Base-by-base conservation (phyloP, 345 rosid species). In the Eucalyptus polyanthemos region DNA sequence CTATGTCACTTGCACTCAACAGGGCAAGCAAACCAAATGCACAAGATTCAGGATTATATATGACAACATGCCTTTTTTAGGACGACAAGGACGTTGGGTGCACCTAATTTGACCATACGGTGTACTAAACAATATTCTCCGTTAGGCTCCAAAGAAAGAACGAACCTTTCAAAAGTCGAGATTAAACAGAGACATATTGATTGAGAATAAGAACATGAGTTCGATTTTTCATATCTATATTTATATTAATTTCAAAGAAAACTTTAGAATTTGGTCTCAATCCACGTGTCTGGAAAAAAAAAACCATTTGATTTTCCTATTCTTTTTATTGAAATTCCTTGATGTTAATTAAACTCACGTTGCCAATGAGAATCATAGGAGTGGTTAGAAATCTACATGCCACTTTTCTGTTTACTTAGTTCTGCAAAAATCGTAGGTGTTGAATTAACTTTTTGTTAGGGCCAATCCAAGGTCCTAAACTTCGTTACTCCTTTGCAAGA, bases 301-400 rank as follows among this genome's bases (percentile, higher is more conserved):
- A 16, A 72, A 34, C 2, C 22, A 6, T 22, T 69, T 72, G 81
- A 34, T 34, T 72, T 9, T 69, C 12, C 44, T 69, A 9, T 72
- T 69, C 25, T 0, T 17, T 67, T 67, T 16, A 31, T 8, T n/a
- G 11, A 15, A 67, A 13, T 9, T 4, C 40, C 22, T 15, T 17
- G 3, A 7, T 5, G 0, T 67, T 7, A 31, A 69, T 31, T 11
- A 69, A n/a, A 16, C 11, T 8, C 80, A 8, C 1, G 0, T 69
- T 4, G 1, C 11, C 11, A 10, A 5, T 0, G 7, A 31, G 3
- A 69, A 31, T 69, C 0, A 11, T 72, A 11, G 3, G 4, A 10
- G 45, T 37, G 14, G 7, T 37, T 17, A 9, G 81, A 72, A 42
- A 72, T 19, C 11, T 10, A 42, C 1, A 1, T 19, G 44, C 25